phyloP scores from a whole-genome alignment of 345 rosid genomes.

The Linum trigynum region DNA sequence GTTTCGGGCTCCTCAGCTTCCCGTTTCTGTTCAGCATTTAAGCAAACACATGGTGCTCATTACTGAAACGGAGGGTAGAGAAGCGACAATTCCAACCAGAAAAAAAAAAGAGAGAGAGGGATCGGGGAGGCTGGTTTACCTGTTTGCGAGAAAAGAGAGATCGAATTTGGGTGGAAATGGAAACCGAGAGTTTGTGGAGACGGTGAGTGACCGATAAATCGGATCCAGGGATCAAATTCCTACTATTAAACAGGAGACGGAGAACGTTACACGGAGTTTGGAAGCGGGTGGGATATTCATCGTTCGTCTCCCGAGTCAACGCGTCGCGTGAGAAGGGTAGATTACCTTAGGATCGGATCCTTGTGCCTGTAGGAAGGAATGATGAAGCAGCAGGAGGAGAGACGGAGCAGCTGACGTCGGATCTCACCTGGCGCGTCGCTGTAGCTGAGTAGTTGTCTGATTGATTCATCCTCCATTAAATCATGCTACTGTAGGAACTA shows the following conservation, averaged over 20 bases:
- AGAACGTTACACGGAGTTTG: neutral
- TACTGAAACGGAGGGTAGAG: neutral
- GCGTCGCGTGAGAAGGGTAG: neutral
- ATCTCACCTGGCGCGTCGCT: neutral
- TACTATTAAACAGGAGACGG: neutral
- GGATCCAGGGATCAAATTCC: neutral
- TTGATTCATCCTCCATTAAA: neutral
- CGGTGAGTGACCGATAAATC: neutral
- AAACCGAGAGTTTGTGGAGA: neutral
- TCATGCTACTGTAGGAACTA: neutral
- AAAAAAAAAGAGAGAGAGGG: neutral
- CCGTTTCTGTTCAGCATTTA: neutral
- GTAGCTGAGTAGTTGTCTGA: neutral
- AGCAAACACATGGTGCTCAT: neutral
- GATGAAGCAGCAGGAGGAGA: neutral
- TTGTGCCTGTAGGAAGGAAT: neutral
- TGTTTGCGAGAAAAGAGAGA: neutral
- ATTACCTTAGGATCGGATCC: too few relatives aligned
- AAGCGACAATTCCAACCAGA: neutral
- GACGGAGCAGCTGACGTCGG: neutral
- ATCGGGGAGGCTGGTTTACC: neutral
- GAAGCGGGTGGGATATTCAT: too few relatives aligned
- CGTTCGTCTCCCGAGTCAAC: too few relatives aligned
- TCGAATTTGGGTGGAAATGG: neutral
- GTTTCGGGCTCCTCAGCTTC: neutral